Percentiles rank a stretch among this genome's conserved stretches.
These are phyloP conservation scores for Cryptococcus jaspeensis DNA, from an alignment of 1,284 basidiomycete species.

Conservation along the genomic window DNA sequence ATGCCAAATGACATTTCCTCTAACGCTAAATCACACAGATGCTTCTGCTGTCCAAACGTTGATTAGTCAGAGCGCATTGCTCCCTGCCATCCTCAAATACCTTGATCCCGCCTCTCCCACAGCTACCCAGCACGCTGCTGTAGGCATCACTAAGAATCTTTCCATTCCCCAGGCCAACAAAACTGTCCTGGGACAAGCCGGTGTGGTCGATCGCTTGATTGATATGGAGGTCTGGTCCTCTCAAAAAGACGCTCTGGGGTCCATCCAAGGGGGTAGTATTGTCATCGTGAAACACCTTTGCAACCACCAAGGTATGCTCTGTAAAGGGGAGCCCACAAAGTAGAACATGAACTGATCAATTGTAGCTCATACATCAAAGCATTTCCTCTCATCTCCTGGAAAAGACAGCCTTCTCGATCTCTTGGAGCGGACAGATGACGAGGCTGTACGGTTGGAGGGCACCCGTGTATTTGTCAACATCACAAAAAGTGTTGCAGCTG, in stretches of 20 bases:
- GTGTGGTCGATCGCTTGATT: slow-evolving; percentile 63
- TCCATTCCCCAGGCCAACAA: slow-evolving; percentile 68
- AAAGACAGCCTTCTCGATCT: slow-evolving; percentile 67
- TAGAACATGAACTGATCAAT: neutral
- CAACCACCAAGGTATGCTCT: slow-evolving; percentile 64
- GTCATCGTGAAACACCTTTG: slow-evolving; percentile 87
- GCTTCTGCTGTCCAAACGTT: slow-evolving; percentile 6
- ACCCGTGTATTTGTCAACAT: slow-evolving; percentile 83
- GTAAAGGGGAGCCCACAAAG: neutral
- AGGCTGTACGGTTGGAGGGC: slow-evolving; percentile 82
- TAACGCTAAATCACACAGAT: slow-evolving; percentile 8
- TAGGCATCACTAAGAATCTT: slow-evolving; percentile 80
- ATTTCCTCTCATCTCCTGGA: slow-evolving; percentile 18
- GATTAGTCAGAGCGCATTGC: slow-evolving; percentile 4
- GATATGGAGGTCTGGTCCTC: slow-evolving; percentile 70
- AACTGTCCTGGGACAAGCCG: slow-evolving; percentile 61
- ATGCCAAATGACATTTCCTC: neutral
- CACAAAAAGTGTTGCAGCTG: slow-evolving; percentile 60
- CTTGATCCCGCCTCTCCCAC: slow-evolving; percentile 60
- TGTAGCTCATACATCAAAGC: slow-evolving; percentile 13
- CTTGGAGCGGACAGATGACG: slow-evolving; percentile 72
- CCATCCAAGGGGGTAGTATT: slow-evolving; percentile 83
- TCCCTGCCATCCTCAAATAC: slow-evolving; percentile 54
- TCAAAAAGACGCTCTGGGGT: slow-evolving; percentile 71
- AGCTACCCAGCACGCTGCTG: slow-evolving; percentile 77